Percentiles rank a stretch among this genome's conserved stretches.
Conservation (phyloP, 352 stramenopile genomes). For the Aphanomyces astaci region DNA sequence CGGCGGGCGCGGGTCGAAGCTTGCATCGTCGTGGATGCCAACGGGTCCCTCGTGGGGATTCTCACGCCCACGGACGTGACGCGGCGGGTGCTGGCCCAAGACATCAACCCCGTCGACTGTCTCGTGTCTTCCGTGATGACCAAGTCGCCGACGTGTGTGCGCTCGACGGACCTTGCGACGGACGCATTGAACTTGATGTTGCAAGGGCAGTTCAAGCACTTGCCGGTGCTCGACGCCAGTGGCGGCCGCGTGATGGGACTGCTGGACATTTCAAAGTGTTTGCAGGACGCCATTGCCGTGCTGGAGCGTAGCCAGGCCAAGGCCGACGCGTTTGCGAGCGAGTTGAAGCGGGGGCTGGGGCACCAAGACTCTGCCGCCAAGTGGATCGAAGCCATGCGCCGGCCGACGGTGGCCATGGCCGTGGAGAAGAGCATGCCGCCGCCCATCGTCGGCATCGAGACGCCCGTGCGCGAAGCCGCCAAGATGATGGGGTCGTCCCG, state of each 20-base stretch:
- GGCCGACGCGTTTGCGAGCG: slow-evolving; percentile 60
- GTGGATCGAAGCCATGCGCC: slow-evolving; percentile 87
- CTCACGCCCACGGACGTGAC: slow-evolving; percentile 84
- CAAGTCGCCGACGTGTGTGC: slow-evolving; percentile 67
- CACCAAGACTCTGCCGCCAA: slow-evolving; percentile 29
- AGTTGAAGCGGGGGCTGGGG: slow-evolving; percentile 66
- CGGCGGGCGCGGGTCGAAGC: slow-evolving; percentile 73
- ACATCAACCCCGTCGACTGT: slow-evolving; percentile 72
- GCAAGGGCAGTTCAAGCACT: slow-evolving; percentile 80
- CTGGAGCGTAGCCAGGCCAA: slow-evolving; percentile 84
- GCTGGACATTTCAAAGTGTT: slow-evolving; percentile 86
- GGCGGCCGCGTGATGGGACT: slow-evolving; percentile 72
- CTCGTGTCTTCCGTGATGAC: slow-evolving; percentile 81
- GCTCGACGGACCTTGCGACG: slow-evolving; percentile 70
- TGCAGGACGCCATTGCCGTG: slow-evolving; percentile 82
- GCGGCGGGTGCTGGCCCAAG: slow-evolving; percentile 66
- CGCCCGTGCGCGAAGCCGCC: slow-evolving; percentile 53
- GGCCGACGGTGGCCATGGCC: slow-evolving; percentile 69
- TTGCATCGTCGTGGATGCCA: slow-evolving; percentile 77
- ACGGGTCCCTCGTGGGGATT: slow-evolving; percentile 75
- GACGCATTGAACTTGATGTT: slow-evolving; percentile 86
- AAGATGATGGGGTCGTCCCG: slow-evolving; percentile 83
- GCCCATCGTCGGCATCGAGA: slow-evolving; percentile 65
- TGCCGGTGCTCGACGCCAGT: slow-evolving; percentile 65
- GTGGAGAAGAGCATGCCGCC: slow-evolving; percentile 75